phyloP scores from a whole-genome alignment of 2,329 filamentous ascomycete species.

The Botryotinia convoluta region DNA sequence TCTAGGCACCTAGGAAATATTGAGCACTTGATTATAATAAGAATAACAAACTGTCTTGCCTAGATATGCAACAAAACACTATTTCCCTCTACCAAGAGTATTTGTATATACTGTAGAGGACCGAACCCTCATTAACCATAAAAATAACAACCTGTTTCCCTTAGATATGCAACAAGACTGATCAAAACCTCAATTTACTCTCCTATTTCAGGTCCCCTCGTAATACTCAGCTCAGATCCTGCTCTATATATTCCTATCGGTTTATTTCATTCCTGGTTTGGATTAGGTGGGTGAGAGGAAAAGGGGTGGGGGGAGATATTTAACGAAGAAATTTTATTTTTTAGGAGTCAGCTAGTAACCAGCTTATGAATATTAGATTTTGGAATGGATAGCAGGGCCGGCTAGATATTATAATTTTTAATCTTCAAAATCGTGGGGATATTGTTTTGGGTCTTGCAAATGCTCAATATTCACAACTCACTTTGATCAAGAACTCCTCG shows the following conservation, averaged over 20 bases:
- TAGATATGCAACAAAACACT: background rate
- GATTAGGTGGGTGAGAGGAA: background rate
- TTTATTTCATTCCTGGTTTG: background rate
- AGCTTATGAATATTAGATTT: background rate
- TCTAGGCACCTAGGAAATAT: background rate
- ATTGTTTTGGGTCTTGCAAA: background rate
- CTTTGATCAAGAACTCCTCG: background rate
- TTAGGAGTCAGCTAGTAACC: background rate
- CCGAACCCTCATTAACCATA: background rate
- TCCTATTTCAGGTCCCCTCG: background rate
- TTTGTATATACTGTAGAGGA: too few species aligned
- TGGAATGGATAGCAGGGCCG: too few species aligned
- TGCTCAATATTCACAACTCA: background rate
- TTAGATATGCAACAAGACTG: background rate
- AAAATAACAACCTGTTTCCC: background rate
- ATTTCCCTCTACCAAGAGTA: background rate
- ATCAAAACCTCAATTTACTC: background rate
- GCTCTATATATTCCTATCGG: background rate
- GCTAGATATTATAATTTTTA: background rate
- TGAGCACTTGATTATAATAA: background rate
- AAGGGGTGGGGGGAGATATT: background rate
- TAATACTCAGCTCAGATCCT: background rate
- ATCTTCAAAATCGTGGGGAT: background rate
- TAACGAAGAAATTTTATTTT: background rate
- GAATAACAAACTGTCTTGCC: background rate